Percentiles rank a stretch among this genome's conserved stretches.
These are phyloP conservation scores for Candida cerambycidarum DNA, from an alignment of 805 yeast species.

Conservation along the genomic window DNA sequence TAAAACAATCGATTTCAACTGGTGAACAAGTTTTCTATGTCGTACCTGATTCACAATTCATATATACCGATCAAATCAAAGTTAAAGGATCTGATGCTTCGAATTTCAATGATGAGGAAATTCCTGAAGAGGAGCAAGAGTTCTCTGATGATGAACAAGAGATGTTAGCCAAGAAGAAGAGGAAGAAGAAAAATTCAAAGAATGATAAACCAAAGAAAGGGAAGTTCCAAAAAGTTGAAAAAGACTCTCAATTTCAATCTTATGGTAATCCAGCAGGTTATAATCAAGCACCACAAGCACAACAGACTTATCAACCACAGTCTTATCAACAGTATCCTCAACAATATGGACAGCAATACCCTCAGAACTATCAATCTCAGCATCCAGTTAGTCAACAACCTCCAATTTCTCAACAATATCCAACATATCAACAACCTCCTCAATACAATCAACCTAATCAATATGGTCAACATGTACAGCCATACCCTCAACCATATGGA, in stretches of 20 bases:
- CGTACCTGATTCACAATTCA: conserved; percentile 76
- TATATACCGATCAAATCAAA: conserved; percentile 71
- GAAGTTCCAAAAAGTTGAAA: conserved; percentile 8
- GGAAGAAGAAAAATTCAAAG: conserved; percentile 53
- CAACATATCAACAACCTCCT: conserved; percentile 1
- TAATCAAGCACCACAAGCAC: conserved; percentile 18
- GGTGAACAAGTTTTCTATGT: conserved; percentile 63
- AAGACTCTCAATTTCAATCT: conserved; percentile 14
- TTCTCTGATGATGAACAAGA: conserved; percentile 94
- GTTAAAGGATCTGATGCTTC: conserved; percentile 92
- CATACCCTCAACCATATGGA: conserved; percentile 7
- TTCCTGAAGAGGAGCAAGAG: conserved; percentile 91
- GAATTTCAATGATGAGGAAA: conserved; percentile 90
- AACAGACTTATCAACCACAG: conserved; percentile 5
- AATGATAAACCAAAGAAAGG: conserved; percentile 12
- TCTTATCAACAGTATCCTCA: conserved; percentile 16
- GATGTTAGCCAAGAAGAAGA: conserved; percentile 61
- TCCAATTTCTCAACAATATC: neutral
- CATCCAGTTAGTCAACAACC: neutral
- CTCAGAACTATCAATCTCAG: conserved; percentile 4
- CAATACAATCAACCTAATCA: conserved; percentile 10
- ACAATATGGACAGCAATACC: conserved; percentile 12
- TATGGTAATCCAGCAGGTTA: conserved; percentile 3
- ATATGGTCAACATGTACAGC: conserved; percentile 7
- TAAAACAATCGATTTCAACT: conserved; percentile 38